Conservation (phyloP, 768 basidiomycete genomes). For the Xerocomus potaroensis region DNA sequence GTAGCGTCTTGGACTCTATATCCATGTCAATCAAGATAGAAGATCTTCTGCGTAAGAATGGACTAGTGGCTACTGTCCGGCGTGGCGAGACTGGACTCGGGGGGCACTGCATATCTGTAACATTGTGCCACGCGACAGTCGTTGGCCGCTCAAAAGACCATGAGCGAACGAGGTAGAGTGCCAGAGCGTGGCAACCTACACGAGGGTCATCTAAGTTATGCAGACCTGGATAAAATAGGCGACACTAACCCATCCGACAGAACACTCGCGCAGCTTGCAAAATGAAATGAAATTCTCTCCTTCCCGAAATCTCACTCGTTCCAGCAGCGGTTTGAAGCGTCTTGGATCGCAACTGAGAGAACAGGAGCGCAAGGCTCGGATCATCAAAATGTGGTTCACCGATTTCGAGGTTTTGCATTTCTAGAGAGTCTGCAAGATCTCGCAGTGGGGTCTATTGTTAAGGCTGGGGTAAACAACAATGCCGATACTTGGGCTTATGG, state of each 20-base stretch:
- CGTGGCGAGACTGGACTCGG: constrained; percentile 46
- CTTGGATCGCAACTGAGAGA: constrained; percentile 84
- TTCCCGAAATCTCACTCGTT: constrained; percentile 84
- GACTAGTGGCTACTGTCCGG: constrained; percentile 46
- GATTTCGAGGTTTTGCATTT: constrained; percentile 56
- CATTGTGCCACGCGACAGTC: constrained; percentile 24
- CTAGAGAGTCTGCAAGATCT: constrained; percentile 59
- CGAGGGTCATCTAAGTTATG: constrained; percentile 3
- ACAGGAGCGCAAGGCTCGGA: constrained; percentile 85
- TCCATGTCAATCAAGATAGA: constrained; percentile 92
- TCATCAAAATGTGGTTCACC: constrained; percentile 91
- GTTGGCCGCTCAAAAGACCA: constrained; percentile 91
- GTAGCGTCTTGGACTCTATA: constrained; percentile 56
- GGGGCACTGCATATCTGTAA: constrained; percentile 11
- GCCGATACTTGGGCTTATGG: constrained; percentile 1
- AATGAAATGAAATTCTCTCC: constrained; percentile 92
- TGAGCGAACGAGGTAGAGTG: constrained; percentile 80
- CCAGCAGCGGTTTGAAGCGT: constrained; percentile 92
- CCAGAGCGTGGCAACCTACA: constrained; percentile 88
- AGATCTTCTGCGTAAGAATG: constrained; percentile 54
- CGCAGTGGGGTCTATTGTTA: constrained; percentile 69
- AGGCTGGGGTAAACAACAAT: neutral
- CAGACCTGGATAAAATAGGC: neutral
- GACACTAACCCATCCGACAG: constrained; percentile 80
- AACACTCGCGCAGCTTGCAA: constrained; percentile 92